Evolutionary conservation across 2,329 filamentous ascomycete species (phyloP).

Genomic region (Teratosphaeria zuluensis): DNA sequence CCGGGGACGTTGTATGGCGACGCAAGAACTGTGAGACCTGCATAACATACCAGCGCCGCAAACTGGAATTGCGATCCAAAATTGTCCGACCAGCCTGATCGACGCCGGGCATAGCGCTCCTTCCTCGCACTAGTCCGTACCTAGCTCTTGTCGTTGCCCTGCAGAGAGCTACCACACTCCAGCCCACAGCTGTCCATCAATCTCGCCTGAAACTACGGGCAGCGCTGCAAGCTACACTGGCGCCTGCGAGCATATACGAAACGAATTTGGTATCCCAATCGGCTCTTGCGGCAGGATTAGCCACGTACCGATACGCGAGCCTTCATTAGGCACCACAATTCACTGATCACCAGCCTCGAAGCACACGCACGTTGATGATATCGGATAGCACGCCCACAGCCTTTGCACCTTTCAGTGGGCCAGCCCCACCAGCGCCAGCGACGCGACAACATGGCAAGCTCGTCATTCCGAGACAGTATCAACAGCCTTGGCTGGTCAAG

Average conservation of each 20-base stretch:
- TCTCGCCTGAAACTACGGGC: neutral
- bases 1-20: neutral
- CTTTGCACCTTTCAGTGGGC: neutral
- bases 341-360: constrained; percentile 6
- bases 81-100: neutral
- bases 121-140: neutral
- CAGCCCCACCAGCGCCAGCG: constrained; percentile 1
- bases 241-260: neutral
- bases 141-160: neutral
- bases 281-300: constrained; percentile 10
- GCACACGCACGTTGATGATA: neutral
- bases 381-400: neutral
- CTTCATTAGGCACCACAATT: constrained; percentile 22
- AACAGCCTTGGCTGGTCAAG: constrained; percentile 92
- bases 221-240: neutral
- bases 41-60: neutral
- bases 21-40: neutral
- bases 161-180: neutral
- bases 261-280: constrained; percentile 6
- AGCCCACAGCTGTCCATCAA: neutral
- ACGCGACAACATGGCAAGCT: constrained; percentile 59
- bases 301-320: constrained; percentile 11
- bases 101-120: neutral
- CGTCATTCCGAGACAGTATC: constrained; percentile 87
- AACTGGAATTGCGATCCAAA: neutral